Evolutionary conservation across 169 alveolate genomes (phyloP), one percentile per base, ranked within the genome.

Genomic region (Plasmodium vivax): DNA sequence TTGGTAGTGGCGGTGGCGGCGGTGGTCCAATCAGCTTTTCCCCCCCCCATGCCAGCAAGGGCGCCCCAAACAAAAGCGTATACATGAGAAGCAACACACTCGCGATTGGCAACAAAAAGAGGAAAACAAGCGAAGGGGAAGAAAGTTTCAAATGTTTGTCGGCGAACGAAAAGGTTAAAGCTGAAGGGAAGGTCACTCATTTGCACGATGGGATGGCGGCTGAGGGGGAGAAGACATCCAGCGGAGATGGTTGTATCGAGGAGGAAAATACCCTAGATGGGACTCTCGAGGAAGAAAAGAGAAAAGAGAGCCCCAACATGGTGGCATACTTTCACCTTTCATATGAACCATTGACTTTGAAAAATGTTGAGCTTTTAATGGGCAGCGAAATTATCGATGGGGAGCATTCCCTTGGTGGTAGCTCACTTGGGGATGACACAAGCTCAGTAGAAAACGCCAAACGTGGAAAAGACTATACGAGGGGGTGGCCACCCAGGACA

Each of bases 21-120:
- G 38, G 84, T 16, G 38, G n/a, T 8, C 34, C 32, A 23, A 82
- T 45, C 38, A 82, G 62, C 62, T 51, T 51, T 51, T 51, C 62
- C 62, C 38, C 77, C 38, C 10, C 77, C 2, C 10, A 27, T 23
- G 32, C 12, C n/a, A 9, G 32, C 14, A 92, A 74, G 19, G 56
- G 84, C 23, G 38, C 10, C 14, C 19, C 32, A 47, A 82, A 71
- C 54, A 82, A 54, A 72, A 92, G 85, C 56, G 30, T 72, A 6
- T 82, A 83, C 56, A 56, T 45, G 71, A 36, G 83, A 80, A 80
- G 90, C 71, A 90, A 68, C 74, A 90, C 94, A 41, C 12, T n/a
- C 47, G 6, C 27, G 68, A 30, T 45, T n/a, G 56, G 45, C 30
- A 30, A 14, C n/a, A 82, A 82, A 51, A 27, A 30, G 68, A 58